Evolutionary conservation across 805 yeast genomes (phyloP).

Genomic region (Ogataea pignaliae): DNA sequence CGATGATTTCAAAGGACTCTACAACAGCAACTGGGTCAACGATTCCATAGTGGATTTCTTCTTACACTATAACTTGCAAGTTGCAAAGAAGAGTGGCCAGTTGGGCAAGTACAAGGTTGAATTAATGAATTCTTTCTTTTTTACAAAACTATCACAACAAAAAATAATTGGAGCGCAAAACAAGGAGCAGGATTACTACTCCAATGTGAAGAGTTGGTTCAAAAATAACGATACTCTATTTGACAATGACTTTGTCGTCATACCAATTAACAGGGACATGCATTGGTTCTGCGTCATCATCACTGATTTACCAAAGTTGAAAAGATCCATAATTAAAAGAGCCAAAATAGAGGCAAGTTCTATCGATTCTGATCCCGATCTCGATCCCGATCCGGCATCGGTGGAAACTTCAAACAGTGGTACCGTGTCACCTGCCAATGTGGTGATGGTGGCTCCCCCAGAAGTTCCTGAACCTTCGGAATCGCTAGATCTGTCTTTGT

Average conservation of each 20-base stretch:
- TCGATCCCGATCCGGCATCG: not conserved
- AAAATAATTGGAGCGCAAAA: not conserved
- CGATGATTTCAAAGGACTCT: constrained; percentile 74
- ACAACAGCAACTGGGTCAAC: constrained; percentile 82
- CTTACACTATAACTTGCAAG: constrained; percentile 44
- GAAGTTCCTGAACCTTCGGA: no score
- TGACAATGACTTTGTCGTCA: constrained; percentile 53
- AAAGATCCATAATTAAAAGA: constrained; percentile 3
- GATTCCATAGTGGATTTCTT: constrained; percentile 87
- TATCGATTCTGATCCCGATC: not conserved
- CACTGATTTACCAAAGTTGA: constrained; percentile 41
- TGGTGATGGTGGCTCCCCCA: no score
- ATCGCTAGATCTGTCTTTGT: no score
- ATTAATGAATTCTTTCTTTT: constrained; percentile 80
- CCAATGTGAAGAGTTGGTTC: constrained; percentile 75
- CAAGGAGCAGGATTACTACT: constrained; percentile 39
- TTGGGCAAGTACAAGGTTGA: constrained; percentile 36
- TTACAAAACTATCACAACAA: constrained; percentile 48
- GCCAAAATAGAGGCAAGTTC: not conserved
- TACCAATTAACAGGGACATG: constrained; percentile 75
- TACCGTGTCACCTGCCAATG: not conserved
- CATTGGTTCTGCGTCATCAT: constrained; percentile 91
- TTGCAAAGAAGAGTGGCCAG: constrained; percentile 32
- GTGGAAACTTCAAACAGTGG: not conserved
- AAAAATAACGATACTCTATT: constrained; percentile 54